These are phyloP conservation scores for Penicillium olsonii DNA, from an alignment of 2,329 filamentous ascomycete species.

Conservation along the genomic window DNA sequence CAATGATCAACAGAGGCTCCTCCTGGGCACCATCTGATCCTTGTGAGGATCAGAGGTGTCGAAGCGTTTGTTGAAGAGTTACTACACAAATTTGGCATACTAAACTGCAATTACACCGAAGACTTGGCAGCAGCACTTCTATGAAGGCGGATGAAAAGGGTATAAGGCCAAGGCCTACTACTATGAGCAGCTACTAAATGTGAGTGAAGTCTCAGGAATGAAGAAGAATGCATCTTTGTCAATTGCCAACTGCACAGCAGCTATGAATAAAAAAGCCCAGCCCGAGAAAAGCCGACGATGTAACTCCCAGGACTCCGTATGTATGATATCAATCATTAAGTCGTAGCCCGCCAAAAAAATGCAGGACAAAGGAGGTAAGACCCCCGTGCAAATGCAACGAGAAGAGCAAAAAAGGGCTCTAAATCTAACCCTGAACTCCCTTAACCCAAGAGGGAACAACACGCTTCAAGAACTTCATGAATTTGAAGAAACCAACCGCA, in stretches of 20 bases:
- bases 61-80: too few species aligned
- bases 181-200: too few species aligned
- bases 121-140: too few species aligned
- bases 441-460: conserved; percentile 54
- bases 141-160: too few species aligned
- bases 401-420: background rate
- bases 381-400: background rate
- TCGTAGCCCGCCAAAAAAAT: conserved; percentile 3
- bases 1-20: too few species aligned
- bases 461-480: conserved; percentile 63
- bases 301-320: background rate
- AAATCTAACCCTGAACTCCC: too few species aligned
- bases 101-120: too few species aligned
- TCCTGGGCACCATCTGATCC: too few species aligned
- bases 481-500: conserved; percentile 66
- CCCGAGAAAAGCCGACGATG: background rate
- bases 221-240: background rate
- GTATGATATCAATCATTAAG: conserved; percentile 4
- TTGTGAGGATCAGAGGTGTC: too few species aligned
- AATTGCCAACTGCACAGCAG: background rate
- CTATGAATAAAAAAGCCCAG: background rate
- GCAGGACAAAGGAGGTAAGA: background rate
- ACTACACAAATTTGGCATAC: too few species aligned
- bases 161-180: too few species aligned
- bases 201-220: background rate